Evolutionary conservation across 768 basidiomycete species (phyloP), one percentile per base, ranked within the genome.

Genomic region (Pisolithus sp.): DNA sequence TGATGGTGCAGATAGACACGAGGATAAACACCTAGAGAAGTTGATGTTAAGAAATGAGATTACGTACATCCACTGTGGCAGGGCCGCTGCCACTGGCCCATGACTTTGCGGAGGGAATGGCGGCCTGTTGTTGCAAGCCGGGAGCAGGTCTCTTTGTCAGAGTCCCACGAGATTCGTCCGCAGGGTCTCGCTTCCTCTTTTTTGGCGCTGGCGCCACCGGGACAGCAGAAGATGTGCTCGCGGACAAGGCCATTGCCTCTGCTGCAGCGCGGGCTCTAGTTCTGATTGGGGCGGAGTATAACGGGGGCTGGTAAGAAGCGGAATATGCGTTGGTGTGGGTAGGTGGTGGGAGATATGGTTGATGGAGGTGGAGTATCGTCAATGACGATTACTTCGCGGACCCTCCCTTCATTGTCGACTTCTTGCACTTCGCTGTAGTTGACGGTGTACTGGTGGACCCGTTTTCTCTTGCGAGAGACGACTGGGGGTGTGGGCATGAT

Each of bases 351-450:
- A 48, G 86, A 88, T 64, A 84, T 79, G 47, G 89, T 89, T 47
- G 67, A 70, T 50, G 84, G 89, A 36, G 85, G 85, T 26, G 90
- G 90, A 41, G 91, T 92, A 73, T 93, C 91, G 61, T 93, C 91
- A 68, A 93, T 91, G 60, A 93, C 85, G 69, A 93, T 93, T 66
- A 93, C 86, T 68, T 93, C 90, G 49, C 90, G 74, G 37, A 90
- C 75, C 58, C 77, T 74, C 54, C 90, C 90, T 46, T 85, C 74
- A 59, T 75, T 77, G 71, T 93, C 90, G 66, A 91, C 78, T 71
- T 93, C 90, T 61, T 91, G 83, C 38, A 90, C 87, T 67, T 92
- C 89, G 65, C 85, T 89, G 75, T 90, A 92, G 73, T 80, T 85
- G 69, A 92, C 85, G 21, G 83, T 85, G 68, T 79, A 87, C 61